Conservation (phyloP, 208 protist species). For the Leishmania arabica region DNA sequence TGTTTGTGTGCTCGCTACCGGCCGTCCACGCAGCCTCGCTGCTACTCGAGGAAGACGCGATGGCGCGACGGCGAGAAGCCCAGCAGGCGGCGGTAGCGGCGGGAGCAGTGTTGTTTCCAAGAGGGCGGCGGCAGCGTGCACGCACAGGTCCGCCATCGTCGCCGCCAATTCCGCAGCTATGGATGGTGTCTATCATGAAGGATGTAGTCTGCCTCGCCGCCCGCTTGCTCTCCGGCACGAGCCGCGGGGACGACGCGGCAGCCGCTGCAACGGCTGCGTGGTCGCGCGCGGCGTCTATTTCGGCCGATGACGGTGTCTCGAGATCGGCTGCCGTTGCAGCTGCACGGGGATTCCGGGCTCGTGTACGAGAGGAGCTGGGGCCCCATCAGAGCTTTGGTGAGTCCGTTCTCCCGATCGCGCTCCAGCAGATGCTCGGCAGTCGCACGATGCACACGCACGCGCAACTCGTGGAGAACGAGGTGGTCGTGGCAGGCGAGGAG, state of each 20-base stretch:
- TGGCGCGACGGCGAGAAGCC: neutral
- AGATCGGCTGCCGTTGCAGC: slow-evolving; percentile 18
- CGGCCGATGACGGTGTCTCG: slow-evolving; percentile 5
- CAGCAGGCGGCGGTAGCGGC: slow-evolving; percentile 8
- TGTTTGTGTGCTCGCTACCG: slow-evolving; percentile 14
- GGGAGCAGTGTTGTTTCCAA: neutral
- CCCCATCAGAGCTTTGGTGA: slow-evolving; percentile 27
- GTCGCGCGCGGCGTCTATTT: slow-evolving; percentile 2
- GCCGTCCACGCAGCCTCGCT: slow-evolving; percentile 9
- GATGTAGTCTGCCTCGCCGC: neutral
- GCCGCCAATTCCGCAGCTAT: neutral
- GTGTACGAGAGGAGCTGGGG: slow-evolving; percentile 38
- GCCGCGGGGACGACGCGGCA: neutral
- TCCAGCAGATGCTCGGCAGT: slow-evolving; percentile 32
- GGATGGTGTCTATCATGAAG: slow-evolving; percentile 3
- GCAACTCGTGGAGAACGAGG: slow-evolving; percentile 17
- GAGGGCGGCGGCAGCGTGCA: neutral
- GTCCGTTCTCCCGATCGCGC: slow-evolving; percentile 18
- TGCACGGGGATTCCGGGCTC: slow-evolving; percentile 11
- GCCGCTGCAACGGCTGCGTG: neutral
- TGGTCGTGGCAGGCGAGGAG: neutral
- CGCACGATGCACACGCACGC: slow-evolving; percentile 19
- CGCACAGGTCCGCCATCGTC: neutral
- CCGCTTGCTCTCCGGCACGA: slow-evolving; percentile 3
- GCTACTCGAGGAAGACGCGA: slow-evolving; percentile 11